Conservation (phyloP, 2,329 filamentous ascomycete genomes). For the Neonectria coccinea region DNA sequence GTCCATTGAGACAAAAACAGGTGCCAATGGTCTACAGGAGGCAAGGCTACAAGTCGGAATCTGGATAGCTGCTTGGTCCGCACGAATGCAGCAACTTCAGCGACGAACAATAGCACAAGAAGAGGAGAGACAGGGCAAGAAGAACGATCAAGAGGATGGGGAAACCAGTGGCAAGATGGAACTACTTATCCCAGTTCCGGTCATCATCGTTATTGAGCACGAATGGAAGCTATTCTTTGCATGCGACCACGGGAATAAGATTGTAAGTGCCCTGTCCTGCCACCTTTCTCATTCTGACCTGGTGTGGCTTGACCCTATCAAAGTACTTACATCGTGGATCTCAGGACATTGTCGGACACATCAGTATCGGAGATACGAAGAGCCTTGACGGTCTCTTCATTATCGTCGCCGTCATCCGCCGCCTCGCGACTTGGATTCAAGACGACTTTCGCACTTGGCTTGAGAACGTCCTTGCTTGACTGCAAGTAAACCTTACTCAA, state of each 20-base stretch:
- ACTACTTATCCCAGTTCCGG: constrained; percentile 6
- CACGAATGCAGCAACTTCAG: constrained; percentile 3
- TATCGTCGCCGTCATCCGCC: constrained; percentile 15
- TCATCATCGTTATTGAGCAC: constrained; percentile 18
- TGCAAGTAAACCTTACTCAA: no score
- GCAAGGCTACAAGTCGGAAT: constrained; percentile 21
- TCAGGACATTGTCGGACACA: constrained; percentile 20
- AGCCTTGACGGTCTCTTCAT: constrained; percentile 14
- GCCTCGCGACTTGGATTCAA: constrained; percentile 18
- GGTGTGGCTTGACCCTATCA: not conserved
- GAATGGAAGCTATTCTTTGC: constrained; percentile 25
- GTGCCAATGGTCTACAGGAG: constrained; percentile 8
- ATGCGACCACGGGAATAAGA: constrained; percentile 13
- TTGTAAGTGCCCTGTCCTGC: constrained; percentile 10
- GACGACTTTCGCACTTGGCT: constrained; percentile 2
- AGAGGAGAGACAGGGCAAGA: not conserved
- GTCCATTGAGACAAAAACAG: constrained; percentile 16
- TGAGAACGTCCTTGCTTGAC: no score
- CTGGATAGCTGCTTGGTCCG: constrained; percentile 20
- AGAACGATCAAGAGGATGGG: not conserved
- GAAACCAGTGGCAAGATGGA: not conserved
- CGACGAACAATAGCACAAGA: not conserved
- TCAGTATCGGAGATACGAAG: constrained; percentile 23
- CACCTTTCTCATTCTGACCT: not conserved
- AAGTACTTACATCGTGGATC: constrained; percentile 1